A percentile compares a stretch with the other conserved stretches of the same genome.
Conservation (phyloP, 2,329 filamentous ascomycete genomes). For the Fusarium algeriense region DNA sequence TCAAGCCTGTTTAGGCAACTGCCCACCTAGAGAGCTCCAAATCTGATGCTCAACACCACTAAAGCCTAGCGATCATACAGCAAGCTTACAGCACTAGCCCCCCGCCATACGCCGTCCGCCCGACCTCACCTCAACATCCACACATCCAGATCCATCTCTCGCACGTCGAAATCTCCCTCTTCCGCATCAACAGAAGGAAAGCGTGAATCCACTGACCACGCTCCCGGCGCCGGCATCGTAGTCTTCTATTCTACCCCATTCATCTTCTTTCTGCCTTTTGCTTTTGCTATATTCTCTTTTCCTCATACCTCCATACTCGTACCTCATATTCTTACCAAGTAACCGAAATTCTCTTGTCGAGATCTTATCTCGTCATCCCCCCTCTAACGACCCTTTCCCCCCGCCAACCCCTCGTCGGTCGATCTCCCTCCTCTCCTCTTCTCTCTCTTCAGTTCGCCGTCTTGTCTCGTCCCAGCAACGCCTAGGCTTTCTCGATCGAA, state of each 20-base stretch:
- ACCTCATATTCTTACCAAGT: conserved; percentile 7
- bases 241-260: conserved; percentile 5
- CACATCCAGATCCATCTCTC: conserved; percentile 11
- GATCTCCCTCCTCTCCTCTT: conserved; percentile 38
- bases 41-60: conserved; percentile 15
- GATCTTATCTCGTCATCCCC: conserved; percentile 32
- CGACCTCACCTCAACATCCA: conserved; percentile 10
- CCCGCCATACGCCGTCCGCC: neutral
- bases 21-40: conserved; percentile 1
- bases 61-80: conserved; percentile 4
- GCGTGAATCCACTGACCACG: conserved; percentile 38
- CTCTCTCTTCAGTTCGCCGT: conserved; percentile 26
- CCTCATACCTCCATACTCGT: conserved; percentile 13
- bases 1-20: conserved; percentile 12
- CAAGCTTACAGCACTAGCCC: conserved; percentile 14
- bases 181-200: conserved; percentile 33
- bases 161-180: conserved; percentile 32
- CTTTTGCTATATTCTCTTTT: conserved; percentile 17
- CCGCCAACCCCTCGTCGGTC: conserved; percentile 38
- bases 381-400: conserved; percentile 20
- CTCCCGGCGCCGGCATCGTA: conserved; percentile 40
- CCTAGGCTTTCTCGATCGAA: conserved; percentile 47
- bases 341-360: conserved; percentile 20
- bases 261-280: conserved; percentile 21
- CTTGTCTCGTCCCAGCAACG: conserved; percentile 35